phyloP scores from a whole-genome alignment of 2,329 filamentous ascomycete species.

The Cladosporium sp. region DNA sequence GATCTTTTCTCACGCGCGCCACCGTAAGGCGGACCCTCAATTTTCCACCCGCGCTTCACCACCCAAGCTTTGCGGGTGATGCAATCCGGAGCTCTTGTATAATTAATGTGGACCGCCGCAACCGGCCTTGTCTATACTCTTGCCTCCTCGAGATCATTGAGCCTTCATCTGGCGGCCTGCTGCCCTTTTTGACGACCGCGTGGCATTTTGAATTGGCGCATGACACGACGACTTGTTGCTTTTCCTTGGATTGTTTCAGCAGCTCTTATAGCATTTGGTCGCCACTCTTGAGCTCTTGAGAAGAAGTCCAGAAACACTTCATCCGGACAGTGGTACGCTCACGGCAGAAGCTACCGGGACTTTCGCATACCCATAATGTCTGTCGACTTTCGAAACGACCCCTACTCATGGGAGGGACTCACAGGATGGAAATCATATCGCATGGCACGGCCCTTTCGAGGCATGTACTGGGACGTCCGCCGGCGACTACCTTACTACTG shows the following conservation, averaged over 20 bases:
- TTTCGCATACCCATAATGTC: not conserved
- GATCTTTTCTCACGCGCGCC: not conserved
- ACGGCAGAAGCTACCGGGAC: not conserved
- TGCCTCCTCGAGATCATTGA: not conserved
- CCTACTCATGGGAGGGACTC: constrained; percentile 38
- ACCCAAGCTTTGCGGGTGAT: constrained; percentile 16
- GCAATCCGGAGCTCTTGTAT: constrained; percentile 3
- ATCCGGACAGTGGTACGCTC: not conserved
- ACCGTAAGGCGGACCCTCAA: not conserved
- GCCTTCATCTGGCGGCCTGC: not conserved
- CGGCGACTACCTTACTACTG: constrained; percentile 57
- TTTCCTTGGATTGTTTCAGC: not conserved
- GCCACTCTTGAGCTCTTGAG: constrained; percentile 1
- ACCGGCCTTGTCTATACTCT: not conserved
- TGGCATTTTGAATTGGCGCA: not conserved
- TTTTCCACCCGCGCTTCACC: not conserved
- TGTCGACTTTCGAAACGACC: constrained; percentile 34
- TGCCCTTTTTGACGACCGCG: not conserved
- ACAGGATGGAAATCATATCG: constrained; percentile 40
- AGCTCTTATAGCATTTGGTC: not conserved
- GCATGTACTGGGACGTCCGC: constrained; percentile 57
- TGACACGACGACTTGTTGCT: not conserved
- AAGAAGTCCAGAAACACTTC: not conserved
- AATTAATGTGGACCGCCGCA: constrained; percentile 4
- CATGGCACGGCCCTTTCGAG: constrained; percentile 47